A percentile compares a stretch with the other conserved stretches of the same genome.
Evolutionary conservation across 768 basidiomycete genomes (phyloP).

Genomic region (Cystofilobasidium bisporidii): DNA sequence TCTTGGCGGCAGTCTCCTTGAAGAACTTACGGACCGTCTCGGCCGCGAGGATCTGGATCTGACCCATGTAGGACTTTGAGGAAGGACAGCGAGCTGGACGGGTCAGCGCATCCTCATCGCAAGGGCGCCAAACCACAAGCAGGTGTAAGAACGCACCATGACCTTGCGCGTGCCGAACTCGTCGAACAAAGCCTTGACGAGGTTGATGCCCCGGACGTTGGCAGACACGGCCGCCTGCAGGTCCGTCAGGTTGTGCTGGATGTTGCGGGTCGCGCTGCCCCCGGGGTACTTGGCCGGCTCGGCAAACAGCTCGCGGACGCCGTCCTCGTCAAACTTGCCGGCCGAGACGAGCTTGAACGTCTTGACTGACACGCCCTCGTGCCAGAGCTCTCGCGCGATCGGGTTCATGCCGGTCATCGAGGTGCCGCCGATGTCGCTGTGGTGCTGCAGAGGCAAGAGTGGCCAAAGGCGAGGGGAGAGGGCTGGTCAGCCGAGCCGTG

Average conservation of each 20-base stretch:
- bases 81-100: too few relatives aligned
- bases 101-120: too few relatives aligned
- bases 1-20: constrained; percentile 29
- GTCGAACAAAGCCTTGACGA: constrained; percentile 31
- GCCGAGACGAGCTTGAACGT: constrained; percentile 32
- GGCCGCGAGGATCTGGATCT: constrained; percentile 30
- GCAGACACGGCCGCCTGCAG: constrained; percentile 27
- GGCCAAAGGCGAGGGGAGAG: too few relatives aligned
- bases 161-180: constrained; percentile 34
- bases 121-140: too few relatives aligned
- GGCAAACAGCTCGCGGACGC: constrained; percentile 30
- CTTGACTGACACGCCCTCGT: constrained; percentile 32
- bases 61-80: constrained; percentile 30
- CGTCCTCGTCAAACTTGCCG: constrained; percentile 32
- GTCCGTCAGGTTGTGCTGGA: constrained; percentile 36
- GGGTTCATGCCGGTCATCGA: constrained; percentile 31
- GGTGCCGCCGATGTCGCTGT: constrained; percentile 30
- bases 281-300: constrained; percentile 33
- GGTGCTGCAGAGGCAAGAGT: too few relatives aligned
- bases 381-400: constrained; percentile 29
- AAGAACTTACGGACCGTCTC: constrained; percentile 34
- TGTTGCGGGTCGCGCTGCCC: constrained; percentile 32
- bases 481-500: too few relatives aligned
- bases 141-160: constrained; percentile 3
- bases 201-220: constrained; percentile 32